Evolutionary conservation across 768 basidiomycete species (phyloP).

Genomic region (Mycena crocata): DNA sequence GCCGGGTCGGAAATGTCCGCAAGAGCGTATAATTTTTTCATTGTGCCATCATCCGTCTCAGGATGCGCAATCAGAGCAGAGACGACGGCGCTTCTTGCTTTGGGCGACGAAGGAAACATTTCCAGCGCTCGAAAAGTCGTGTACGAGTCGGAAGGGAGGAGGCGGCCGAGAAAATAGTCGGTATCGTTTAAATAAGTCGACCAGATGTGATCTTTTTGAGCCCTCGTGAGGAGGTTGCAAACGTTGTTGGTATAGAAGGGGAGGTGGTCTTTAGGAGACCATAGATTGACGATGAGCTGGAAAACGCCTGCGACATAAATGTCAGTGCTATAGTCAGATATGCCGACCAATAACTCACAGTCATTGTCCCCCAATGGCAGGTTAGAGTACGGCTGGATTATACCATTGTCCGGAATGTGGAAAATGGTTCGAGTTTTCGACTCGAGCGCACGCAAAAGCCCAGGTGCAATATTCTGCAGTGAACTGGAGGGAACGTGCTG

Average conservation of each 20-base stretch:
- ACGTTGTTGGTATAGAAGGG: conserved; percentile 17
- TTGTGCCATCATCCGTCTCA: no score
- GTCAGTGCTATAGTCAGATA: conserved; percentile 11
- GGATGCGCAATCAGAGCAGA: no score
- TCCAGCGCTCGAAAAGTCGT: conserved; percentile 10
- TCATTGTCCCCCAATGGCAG: conserved; percentile 31
- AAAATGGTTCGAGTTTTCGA: conserved; percentile 23
- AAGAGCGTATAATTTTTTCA: conserved; percentile 29
- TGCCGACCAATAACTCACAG: conserved; percentile 5
- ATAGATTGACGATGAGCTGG: conserved; percentile 24
- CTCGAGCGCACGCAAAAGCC: conserved; percentile 30
- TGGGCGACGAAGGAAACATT: conserved; percentile 24
- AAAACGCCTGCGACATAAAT: conserved; percentile 25
- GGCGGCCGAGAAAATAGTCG: conserved; percentile 17
- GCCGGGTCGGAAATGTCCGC: conserved; percentile 30
- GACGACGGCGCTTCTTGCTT: no score
- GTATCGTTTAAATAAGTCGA: conserved; percentile 22
- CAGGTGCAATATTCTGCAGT: conserved; percentile 15
- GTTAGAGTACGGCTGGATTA: conserved; percentile 32
- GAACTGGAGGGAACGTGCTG: conserved; percentile 26
- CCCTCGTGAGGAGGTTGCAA: conserved; percentile 3
- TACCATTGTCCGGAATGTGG: conserved; percentile 27
- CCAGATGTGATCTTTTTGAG: conserved; percentile 30
- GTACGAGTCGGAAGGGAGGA: not conserved
- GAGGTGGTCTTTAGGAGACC: conserved; percentile 28